Percentiles rank a stretch among this genome's conserved stretches.
Evolutionary conservation across 495 filamentous ascomycete species (phyloP).

Genomic region (Aspergillus leporis): DNA sequence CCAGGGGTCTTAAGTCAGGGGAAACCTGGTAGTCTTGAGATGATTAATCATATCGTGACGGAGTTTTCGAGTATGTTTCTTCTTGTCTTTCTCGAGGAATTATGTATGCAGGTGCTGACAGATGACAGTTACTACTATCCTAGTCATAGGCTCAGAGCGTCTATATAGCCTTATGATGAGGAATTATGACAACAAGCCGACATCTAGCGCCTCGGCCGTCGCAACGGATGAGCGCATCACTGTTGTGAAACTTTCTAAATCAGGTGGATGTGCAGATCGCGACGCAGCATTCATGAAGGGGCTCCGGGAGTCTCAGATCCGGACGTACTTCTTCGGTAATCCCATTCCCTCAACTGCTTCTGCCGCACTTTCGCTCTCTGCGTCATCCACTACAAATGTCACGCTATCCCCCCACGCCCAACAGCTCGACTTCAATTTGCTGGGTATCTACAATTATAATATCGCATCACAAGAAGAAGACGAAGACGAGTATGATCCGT

Average conservation of each 20-base stretch:
- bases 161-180: conserved; percentile 76
- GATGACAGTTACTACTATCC: conserved; percentile 65
- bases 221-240: conserved; percentile 61
- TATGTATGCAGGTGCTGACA: conserved; percentile 9
- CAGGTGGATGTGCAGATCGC: conserved; percentile 82
- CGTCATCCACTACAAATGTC: conserved; percentile 49
- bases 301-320: conserved; percentile 70
- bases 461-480: conserved; percentile 46
- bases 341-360: conserved; percentile 38
- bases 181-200: conserved; percentile 67
- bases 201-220: conserved; percentile 46
- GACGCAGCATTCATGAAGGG: conserved; percentile 74
- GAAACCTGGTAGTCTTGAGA: conserved; percentile 64
- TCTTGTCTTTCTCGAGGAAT: conserved; percentile 4
- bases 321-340: conserved; percentile 92
- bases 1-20: conserved; percentile 65
- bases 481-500: conserved; percentile 47
- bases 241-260: conserved; percentile 79
- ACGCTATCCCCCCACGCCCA: conserved; percentile 85
- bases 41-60: conserved; percentile 78
- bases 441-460: conserved; percentile 68
- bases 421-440: conserved; percentile 68
- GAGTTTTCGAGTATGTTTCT: conserved; percentile 72
- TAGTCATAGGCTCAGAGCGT: conserved; percentile 82
- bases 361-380: conserved; percentile 32